Conservation (phyloP, 768 basidiomycete genomes). For the Thelephora ganbajun region DNA sequence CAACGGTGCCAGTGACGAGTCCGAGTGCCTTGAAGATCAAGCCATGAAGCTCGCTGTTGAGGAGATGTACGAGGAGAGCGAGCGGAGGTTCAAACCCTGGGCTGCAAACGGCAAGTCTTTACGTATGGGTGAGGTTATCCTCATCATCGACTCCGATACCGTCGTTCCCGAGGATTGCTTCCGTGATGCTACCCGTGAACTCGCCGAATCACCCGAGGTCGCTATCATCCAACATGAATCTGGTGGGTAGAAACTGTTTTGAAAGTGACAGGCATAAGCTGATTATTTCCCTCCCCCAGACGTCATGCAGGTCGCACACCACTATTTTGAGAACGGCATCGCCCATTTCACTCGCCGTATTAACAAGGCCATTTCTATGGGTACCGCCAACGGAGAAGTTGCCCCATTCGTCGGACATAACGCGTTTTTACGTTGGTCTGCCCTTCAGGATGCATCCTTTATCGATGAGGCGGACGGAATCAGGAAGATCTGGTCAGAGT, state of each 20-base stretch:
- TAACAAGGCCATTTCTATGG: constrained; percentile 72
- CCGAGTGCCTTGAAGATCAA: constrained; percentile 51
- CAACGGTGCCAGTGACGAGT: constrained; percentile 22
- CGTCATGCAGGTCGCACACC: constrained; percentile 81
- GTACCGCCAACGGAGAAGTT: constrained; percentile 69
- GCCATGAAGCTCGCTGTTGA: constrained; percentile 66
- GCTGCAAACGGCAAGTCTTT: constrained; percentile 62
- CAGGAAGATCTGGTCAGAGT: constrained; percentile 72
- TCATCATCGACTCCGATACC: constrained; percentile 75
- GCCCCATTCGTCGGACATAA: constrained; percentile 82
- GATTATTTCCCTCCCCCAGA: constrained; percentile 23
- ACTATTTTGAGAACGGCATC: constrained; percentile 87
- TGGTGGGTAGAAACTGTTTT: constrained; percentile 23
- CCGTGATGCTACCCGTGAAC: constrained; percentile 78
- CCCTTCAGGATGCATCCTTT: constrained; percentile 76
- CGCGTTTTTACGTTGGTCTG: constrained; percentile 82
- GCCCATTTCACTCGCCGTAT: constrained; percentile 81
- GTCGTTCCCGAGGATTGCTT: constrained; percentile 82
- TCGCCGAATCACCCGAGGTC: constrained; percentile 68
- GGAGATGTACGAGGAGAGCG: constrained; percentile 49
- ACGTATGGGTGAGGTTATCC: constrained; percentile 65
- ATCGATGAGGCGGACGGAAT: constrained; percentile 49
- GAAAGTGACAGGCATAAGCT: background rate
- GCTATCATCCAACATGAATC: constrained; percentile 88
- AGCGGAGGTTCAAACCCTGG: constrained; percentile 54